Evolutionary conservation across 2,329 filamentous ascomycete genomes (phyloP), one percentile per base, ranked within the genome.

Genomic region (Rhynchosporium graminicola): DNA sequence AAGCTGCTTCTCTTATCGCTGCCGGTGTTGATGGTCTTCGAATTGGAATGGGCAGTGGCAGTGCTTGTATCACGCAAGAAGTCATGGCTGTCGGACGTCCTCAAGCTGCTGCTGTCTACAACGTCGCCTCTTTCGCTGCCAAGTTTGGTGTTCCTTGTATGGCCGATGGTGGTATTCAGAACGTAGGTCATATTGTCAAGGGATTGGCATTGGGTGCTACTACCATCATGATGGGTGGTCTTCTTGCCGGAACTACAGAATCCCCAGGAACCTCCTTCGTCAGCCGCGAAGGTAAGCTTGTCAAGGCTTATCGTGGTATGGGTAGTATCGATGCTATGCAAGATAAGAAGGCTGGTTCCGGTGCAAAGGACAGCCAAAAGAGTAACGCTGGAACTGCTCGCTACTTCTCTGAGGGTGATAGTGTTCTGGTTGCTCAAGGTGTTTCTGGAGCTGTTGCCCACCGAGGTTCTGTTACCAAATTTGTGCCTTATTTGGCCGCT

Each of bases 271-370:
- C 94, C 69, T 98, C 96, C 70, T 98, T 96, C 74, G 92, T 99
- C 71, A 96, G 91, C 74, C 89, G 91, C 65, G 94, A 98, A 79
- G 95, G 95, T 68, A 96, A 98, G 84, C 88, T 99, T 60, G 94
- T 99, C 78, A 99, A 99, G 85, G 93, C 95, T 46, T 99, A 99
- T 84, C 91, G 95, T 78, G 95, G 95, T 64, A 99, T 99, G 95
- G 95, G 95, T 70, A 93, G 89, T 78, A 99, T 99, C 75, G 95
- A 97, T 73, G 95, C 95, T 70, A 99, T 99, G 95, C 93, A 98
- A 80, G 94, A 98, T 80, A 97, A 95, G 86, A 97, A 97, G 83
- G 92, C 93, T 10, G 92, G 90, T 60, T 91, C 92, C 4, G 89
- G 88, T 69, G 80, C 81, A 73, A 90, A 87, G 77, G 86, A 92